Conservation (phyloP, 2,329 filamentous ascomycete genomes). For the Diaporthe citriasiana region DNA sequence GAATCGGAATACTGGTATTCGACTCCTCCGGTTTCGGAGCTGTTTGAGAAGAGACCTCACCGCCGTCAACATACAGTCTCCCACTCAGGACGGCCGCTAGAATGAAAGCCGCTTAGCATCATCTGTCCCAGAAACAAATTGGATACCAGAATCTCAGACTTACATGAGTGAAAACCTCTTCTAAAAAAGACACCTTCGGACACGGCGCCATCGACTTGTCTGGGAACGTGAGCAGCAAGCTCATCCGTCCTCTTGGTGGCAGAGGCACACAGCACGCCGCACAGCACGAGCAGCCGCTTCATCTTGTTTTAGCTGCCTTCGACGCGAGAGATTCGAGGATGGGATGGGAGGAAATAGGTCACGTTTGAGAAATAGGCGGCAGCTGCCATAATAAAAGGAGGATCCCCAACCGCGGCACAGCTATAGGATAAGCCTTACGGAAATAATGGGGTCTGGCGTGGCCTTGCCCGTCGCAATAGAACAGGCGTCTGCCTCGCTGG, state of each 20-base stretch:
- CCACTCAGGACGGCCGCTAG: slow-evolving; percentile 45
- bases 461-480: background rate
- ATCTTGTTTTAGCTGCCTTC: background rate
- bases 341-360: background rate
- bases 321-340: too few relatives aligned
- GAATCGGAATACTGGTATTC: slow-evolving; percentile 45
- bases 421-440: background rate
- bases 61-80: slow-evolving; percentile 46
- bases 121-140: background rate
- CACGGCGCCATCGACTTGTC: slow-evolving; percentile 32
- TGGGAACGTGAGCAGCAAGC: background rate
- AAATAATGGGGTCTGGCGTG: background rate
- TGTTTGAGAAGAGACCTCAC: slow-evolving; percentile 45
- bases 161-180: slow-evolving; percentile 46
- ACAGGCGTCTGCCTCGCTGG: background rate
- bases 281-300: slow-evolving; percentile 26
- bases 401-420: background rate
- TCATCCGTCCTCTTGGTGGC: background rate
- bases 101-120: background rate
- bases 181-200: slow-evolving; percentile 38
- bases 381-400: background rate
- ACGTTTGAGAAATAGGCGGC: background rate
- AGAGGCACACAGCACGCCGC: background rate
- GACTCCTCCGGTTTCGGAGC: slow-evolving; percentile 22
- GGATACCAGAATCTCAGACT: slow-evolving; percentile 8